phyloP scores from a whole-genome alignment of 208 protist species.

The Trypanosoma mega region DNA sequence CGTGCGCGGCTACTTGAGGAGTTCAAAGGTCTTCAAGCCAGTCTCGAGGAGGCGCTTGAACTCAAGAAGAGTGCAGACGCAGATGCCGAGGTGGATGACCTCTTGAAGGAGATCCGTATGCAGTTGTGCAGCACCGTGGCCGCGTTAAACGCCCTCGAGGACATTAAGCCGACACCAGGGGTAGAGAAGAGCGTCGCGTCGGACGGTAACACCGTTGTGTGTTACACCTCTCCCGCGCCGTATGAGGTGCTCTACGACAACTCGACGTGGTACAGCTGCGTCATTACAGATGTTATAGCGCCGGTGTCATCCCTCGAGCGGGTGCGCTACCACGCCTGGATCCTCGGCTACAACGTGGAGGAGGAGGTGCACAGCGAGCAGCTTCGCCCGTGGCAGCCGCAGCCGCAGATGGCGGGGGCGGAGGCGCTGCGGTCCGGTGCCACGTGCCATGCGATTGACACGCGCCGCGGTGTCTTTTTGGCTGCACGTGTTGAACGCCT shows the following conservation, averaged over 20 bases:
- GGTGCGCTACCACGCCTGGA: conserved; percentile 53
- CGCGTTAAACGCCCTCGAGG: conserved; percentile 60
- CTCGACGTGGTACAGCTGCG: conserved; percentile 66
- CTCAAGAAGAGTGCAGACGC: conserved; percentile 20
- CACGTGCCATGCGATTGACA: conserved; percentile 71
- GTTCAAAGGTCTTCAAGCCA: conserved; percentile 35
- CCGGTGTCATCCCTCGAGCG: conserved; percentile 48
- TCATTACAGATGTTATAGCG: conserved; percentile 50
- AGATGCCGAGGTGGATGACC: conserved; percentile 37
- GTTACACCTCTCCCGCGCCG: conserved; percentile 30
- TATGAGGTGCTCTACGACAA: conserved; percentile 78
- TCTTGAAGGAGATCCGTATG: conserved; percentile 49
- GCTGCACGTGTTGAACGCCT: conserved; percentile 56
- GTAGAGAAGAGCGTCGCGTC: conserved; percentile 24
- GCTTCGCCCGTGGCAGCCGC: conserved; percentile 54
- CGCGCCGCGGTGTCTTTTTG: conserved; percentile 36
- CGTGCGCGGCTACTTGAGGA: conserved; percentile 31
- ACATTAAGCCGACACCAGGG: conserved; percentile 37
- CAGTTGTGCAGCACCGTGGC: conserved; percentile 40
- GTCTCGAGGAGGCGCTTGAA: conserved; percentile 29
- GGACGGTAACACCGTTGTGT: conserved; percentile 11
- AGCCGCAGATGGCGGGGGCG: conserved; percentile 16
- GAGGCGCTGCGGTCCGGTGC: conserved; percentile 41
- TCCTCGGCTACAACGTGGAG: conserved; percentile 74
- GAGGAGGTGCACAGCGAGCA: conserved; percentile 57